Conservation (phyloP, 495 filamentous ascomycete species). For the Hypoxylon perforatum region DNA sequence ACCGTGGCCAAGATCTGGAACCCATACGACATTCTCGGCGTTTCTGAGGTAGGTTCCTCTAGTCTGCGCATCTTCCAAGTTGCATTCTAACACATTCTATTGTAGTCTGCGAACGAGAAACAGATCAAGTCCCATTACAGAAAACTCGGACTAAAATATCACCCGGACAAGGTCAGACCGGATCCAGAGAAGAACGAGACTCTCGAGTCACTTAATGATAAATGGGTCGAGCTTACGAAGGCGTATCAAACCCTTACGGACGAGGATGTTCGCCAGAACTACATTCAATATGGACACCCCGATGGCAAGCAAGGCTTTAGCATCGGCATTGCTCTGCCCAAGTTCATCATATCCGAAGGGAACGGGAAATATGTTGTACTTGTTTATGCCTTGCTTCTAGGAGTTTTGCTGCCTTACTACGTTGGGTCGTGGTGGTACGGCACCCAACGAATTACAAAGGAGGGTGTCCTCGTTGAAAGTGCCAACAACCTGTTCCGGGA, state of each 20-base stretch:
- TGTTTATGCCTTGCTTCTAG: slow-evolving; percentile 86
- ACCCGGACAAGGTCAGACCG: slow-evolving; percentile 90
- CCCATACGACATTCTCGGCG: slow-evolving; percentile 90
- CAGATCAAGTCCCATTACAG: slow-evolving; percentile 91
- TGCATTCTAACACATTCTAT: slow-evolving; percentile 15
- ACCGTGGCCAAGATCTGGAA: slow-evolving; percentile 86
- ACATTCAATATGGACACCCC: slow-evolving; percentile 92
- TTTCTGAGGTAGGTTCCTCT: slow-evolving; percentile 74
- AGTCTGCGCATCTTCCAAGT: slow-evolving; percentile 14
- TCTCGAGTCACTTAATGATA: slow-evolving; percentile 81
- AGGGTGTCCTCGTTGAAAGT: slow-evolving; percentile 88
- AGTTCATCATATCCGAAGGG: slow-evolving; percentile 91
- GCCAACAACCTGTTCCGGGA: slow-evolving; percentile 93
- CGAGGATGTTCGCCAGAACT: slow-evolving; percentile 97
- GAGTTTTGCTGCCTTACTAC: slow-evolving; percentile 89
- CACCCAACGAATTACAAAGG: slow-evolving; percentile 88
- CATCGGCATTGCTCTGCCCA: slow-evolving; percentile 95
- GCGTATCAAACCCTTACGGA: slow-evolving; percentile 97
- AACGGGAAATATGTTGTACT: slow-evolving; percentile 95
- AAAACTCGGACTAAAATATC: slow-evolving; percentile 83
- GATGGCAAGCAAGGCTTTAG: slow-evolving; percentile 98
- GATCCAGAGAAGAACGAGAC: slow-evolving; percentile 91
- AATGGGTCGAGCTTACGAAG: slow-evolving; percentile 94
- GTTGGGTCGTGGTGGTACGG: slow-evolving; percentile 99
- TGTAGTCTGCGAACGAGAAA: slow-evolving; percentile 82